Base-by-base conservation (phyloP, 371 early-diverging fungal genomes). In the Mortierella sp. region DNA sequence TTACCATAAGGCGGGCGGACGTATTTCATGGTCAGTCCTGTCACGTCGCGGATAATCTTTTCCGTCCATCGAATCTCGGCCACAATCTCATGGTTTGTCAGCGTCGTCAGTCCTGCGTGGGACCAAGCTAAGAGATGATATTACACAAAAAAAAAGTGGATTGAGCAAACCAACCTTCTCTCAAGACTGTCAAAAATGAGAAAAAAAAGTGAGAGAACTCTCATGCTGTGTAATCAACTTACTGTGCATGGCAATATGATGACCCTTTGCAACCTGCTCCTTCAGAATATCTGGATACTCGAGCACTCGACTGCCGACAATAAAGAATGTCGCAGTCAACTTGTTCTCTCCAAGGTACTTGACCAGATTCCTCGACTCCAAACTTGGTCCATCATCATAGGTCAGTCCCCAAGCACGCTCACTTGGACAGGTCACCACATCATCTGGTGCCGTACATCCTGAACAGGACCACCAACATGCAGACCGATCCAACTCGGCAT, bases 61-160 rank as follows among this genome's bases (percentile, higher is more conserved):
- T 87, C 91, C 12, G 87, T 88, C 88, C 88, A 91, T 64, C 86
- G 86, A 44, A 93, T 72, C 72, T 94, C 93, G 45, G 91, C 91
- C 43, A 92, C 85, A 45, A 94, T 84, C 64, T 88, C 86, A 47
- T 91, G 90, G 56, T 85, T 91, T 21, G 89, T 82, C 60, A 86
- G 65, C 0, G 90, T 81, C 15, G 93, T 91, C 83, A 92, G 72
- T 45, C 82, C 84, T 7, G 81, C 83, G 56, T 93, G 94, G 30
- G 90, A 86, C 88, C 88, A 87, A 7, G 70, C 75, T 77, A 58
- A 30, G 21, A 43, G 2, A 60, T 16, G 44, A 14, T 4, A 52
- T 2, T 14, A 11, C 4, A 25, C 12, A 56, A 26, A 14, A 15
- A 11, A 47, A 43, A 47, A 56, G 51, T 50, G 21, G 7, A 7